Conservation (phyloP, 441 rosid species). For the Adansonia grandidieri region DNA sequence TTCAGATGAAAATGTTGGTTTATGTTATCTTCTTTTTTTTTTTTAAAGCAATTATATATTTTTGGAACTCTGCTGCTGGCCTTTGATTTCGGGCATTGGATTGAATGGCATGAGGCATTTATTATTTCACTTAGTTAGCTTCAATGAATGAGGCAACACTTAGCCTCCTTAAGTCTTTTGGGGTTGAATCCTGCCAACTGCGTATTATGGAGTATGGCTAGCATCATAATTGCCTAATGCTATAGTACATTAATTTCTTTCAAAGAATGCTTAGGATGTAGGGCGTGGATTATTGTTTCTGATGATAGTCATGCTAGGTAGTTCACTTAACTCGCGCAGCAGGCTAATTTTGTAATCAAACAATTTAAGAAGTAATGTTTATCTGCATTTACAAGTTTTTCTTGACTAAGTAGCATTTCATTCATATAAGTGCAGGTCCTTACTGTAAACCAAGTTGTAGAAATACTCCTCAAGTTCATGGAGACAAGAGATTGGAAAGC, state of each 20-base stretch:
- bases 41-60: not conserved
- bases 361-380: not conserved
- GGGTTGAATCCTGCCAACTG: not conserved
- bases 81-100: not conserved
- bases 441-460: constrained; percentile 89
- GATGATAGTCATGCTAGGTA: not conserved
- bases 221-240: not conserved
- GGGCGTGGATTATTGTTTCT: not conserved
- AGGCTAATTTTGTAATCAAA: not conserved
- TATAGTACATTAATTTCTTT: not conserved
- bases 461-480: constrained; percentile 76
- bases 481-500: constrained; percentile 87
- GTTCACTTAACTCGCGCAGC: not conserved
- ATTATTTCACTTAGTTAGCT: not conserved
- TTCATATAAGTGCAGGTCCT: constrained; percentile 59
- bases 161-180: not conserved
- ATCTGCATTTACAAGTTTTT: not conserved
- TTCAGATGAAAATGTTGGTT: constrained; percentile 6
- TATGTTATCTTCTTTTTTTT: not conserved
- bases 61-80: not conserved
- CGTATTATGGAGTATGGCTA: not conserved
- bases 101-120: not conserved
- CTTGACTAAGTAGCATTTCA: not conserved
- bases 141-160: not conserved
- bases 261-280: not conserved